Evolutionary conservation across 73 alveolate species (phyloP).

Genomic region (Symbiodinium natans): DNA sequence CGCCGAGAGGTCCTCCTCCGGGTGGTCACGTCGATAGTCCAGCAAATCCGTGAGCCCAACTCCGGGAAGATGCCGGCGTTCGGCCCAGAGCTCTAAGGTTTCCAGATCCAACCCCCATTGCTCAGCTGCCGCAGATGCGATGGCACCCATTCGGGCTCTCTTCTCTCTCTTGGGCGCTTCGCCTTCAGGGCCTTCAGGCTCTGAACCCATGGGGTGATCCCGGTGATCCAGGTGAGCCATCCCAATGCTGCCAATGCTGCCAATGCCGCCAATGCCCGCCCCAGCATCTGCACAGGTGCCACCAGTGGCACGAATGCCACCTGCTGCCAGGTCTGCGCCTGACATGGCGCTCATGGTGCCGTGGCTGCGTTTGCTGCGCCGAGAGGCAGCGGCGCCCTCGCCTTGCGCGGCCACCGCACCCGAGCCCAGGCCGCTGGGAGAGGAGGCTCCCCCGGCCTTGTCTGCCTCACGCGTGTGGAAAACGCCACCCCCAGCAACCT

Average conservation of each 20-base stretch:
- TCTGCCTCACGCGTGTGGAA: neutral
- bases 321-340: neutral
- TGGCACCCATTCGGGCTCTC: slow-evolving; percentile 55
- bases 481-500: neutral
- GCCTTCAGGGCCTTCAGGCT: neutral
- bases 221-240: too few relatives aligned
- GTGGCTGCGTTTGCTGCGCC: slow-evolving; percentile 39
- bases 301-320: neutral
- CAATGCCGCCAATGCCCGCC: neutral
- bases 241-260: too few relatives aligned
- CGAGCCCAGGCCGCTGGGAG: neutral
- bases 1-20: neutral
- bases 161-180: too few relatives aligned
- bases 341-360: neutral
- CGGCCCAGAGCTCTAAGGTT: slow-evolving; percentile 16
- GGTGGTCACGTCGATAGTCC: slow-evolving; percentile 84
- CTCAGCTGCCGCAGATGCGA: slow-evolving; percentile 76
- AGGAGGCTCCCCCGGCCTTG: slow-evolving; percentile 31
- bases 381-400: neutral
- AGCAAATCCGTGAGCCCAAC: slow-evolving; percentile 63
- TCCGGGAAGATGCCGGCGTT: slow-evolving; percentile 40
- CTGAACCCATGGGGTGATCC: neutral
- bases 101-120: slow-evolving; percentile 56
- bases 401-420: neutral
- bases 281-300: neutral